These are phyloP conservation scores for Microascus cirrosus DNA, from an alignment of 2,329 filamentous ascomycete species.

Conservation along the genomic window DNA sequence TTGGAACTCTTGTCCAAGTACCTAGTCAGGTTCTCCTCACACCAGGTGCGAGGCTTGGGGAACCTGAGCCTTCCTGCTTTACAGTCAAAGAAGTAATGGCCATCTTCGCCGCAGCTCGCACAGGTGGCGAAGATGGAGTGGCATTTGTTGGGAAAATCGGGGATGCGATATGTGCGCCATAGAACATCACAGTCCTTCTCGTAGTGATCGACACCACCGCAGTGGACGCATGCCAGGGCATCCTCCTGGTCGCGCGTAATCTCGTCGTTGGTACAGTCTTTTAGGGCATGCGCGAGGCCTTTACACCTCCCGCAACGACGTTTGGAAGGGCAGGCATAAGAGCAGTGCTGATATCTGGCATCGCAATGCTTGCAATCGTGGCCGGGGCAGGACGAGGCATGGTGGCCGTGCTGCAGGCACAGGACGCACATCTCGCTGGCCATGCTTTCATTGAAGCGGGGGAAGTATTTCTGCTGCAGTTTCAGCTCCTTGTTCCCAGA, in stretches of 20 bases:
- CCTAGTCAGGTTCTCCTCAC: conserved; percentile 30
- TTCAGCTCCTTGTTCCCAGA: conserved; percentile 20
- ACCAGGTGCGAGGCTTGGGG: conserved; percentile 36
- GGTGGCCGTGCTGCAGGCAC: conserved; percentile 39
- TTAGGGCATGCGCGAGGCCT: conserved; percentile 45
- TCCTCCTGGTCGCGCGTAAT: conserved; percentile 19
- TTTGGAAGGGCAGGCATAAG: conserved; percentile 34
- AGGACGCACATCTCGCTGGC: conserved; percentile 34
- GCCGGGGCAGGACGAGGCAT: conserved; percentile 17
- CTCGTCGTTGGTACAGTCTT: conserved; percentile 38
- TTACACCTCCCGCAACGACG: conserved; percentile 48
- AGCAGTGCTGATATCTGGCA: conserved; percentile 23
- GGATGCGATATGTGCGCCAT: conserved; percentile 41
- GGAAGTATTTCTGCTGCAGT: conserved; percentile 39
- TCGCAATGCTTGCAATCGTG: conserved; percentile 35
- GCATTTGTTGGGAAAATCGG: conserved; percentile 29
- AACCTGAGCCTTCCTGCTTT: conserved; percentile 6
- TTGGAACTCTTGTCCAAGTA: conserved; percentile 13
- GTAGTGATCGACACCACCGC: conserved; percentile 39
- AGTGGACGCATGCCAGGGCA: conserved; percentile 47
- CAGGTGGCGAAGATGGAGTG: conserved; percentile 36
- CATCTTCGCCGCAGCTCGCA: conserved; percentile 40
- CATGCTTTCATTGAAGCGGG: conserved; percentile 24
- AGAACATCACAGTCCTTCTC: conserved; percentile 49
- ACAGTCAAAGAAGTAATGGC: conserved; percentile 50